These are phyloP conservation scores for Colletotrichum horii DNA, from an alignment of 2,329 filamentous ascomycete genomes.

Conservation along the genomic window DNA sequence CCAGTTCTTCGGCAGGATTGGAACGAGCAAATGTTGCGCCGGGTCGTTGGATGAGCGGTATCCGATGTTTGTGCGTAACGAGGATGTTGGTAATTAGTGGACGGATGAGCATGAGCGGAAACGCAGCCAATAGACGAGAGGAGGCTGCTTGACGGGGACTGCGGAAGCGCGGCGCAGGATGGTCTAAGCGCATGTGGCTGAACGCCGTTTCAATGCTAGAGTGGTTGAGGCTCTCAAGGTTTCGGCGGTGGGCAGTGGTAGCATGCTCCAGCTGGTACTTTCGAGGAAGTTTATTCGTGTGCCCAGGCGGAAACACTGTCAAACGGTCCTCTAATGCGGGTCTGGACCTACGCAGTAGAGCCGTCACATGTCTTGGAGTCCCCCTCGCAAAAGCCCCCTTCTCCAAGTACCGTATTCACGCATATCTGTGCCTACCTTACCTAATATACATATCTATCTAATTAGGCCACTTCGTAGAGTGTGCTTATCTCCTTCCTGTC, in stretches of 20 bases:
- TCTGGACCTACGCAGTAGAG: background rate
- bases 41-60: background rate
- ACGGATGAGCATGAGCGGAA: background rate
- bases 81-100: background rate
- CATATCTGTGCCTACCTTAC: background rate
- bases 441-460: no score
- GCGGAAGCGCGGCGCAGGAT: background rate
- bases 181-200: background rate
- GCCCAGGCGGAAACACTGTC: background rate
- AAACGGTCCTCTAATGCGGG: background rate
- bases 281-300: background rate
- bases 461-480: background rate
- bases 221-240: constrained; percentile 1
- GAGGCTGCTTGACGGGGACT: background rate
- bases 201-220: background rate
- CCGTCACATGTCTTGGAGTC: background rate
- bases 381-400: background rate
- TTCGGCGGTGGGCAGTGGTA: background rate
- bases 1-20: background rate
- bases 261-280: background rate
- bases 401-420: background rate
- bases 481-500: background rate
- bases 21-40: background rate
- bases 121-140: background rate
- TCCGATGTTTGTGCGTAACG: background rate